Base-by-base conservation (phyloP, 768 basidiomycete genomes). In the Suillus lakei region DNA sequence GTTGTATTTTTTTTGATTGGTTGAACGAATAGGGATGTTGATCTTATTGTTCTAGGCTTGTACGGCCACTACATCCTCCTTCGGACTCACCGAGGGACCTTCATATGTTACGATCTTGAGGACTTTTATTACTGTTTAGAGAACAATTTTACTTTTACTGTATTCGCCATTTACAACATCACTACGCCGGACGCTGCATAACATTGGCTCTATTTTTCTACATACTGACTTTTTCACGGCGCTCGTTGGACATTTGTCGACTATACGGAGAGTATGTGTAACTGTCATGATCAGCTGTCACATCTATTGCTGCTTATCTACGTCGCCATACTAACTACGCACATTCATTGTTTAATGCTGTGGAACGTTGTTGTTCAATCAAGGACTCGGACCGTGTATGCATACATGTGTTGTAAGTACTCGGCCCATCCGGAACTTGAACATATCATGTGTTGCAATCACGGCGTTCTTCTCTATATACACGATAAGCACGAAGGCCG, bases 31-130 rank as follows among this genome's bases (percentile, higher is more conserved):
- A 26, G 28, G 26, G n/a, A 5, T 30, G 21, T 23, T 58, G 9
- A 58, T 39, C 0, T 4, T 18, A 36, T 18, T 38, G 34, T 15
- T 18, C 9, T 26, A 58, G 56, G 9, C 56, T 58, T 38, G 56
- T 58, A 58, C 36, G 56, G 16, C 56, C 56, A 23, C 36, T 58
- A 18, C 56, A 38, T 9, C 56, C 36, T 23, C 55, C n/a, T 18
- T 18, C 23, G 36, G 36, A 26, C 34, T 58, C 56, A 5, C 13
- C 2, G 5, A 21, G 30, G 26, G 43, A 58, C 50, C 18, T 61
- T 61, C 50, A 13, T 58, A 48, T 56, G 5, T 61, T 55, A 61
- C 60, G 16, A 23, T 15, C 50, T 26, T 61, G 41, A 53, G 48
- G 10, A 61, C 60, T 55, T 23, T 18, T n/a, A 55, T 61, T 32